Evolutionary conservation across 2,329 filamentous ascomycete species (phyloP), one percentile per base, ranked within the genome.

Genomic region (Microdochium paspali): DNA sequence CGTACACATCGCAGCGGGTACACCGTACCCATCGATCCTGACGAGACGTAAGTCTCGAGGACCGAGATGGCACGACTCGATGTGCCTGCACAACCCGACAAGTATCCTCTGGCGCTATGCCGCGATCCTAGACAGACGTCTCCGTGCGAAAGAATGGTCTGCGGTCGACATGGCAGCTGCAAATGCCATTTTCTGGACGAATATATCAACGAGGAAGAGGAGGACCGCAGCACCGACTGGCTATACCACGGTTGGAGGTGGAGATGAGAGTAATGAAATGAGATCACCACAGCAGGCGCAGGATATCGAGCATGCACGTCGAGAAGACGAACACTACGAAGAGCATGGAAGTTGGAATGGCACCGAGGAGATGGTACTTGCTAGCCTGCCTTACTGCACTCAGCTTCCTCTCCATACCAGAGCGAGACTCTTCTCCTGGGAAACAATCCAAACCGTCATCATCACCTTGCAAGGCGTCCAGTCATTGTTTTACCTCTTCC

Each of bases 51-150:
- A 40, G 10, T 40, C n/a, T 20, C 35, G 23, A 20, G 40, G 18
- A 10, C 62, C 61, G 1, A 49, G 26, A 20, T 66, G 61, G 64
- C 55, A 60, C 48, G 60, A 66, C 10, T 39, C 47, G 3, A 30
- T 66, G 1, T 52, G 53, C 13, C 55, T 54, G 35, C 66, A 58
- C 43, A 67, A 66, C 47, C 64, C 64, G 1, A 66, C 61, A 3
- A 62, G 64, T 0, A 66, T 68, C 10, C 28, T 66, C 15, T 67
- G 63, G 60, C 59, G 62, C 1, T 66, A 68, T 47, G 58, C 58
- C 9, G 58, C 58, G 18, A 65, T 66, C 43, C 39, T 55, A 0
- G 64, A 66, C 46, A 55, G 65, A 3, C 59, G 64, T 10, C 50
- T 64, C 10, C 54, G 63, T 9, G 54, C 61, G 2, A 55, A 47